Base-by-base conservation (phyloP, 2,329 filamentous ascomycete genomes). In the Cladobotryum protrusum region DNA sequence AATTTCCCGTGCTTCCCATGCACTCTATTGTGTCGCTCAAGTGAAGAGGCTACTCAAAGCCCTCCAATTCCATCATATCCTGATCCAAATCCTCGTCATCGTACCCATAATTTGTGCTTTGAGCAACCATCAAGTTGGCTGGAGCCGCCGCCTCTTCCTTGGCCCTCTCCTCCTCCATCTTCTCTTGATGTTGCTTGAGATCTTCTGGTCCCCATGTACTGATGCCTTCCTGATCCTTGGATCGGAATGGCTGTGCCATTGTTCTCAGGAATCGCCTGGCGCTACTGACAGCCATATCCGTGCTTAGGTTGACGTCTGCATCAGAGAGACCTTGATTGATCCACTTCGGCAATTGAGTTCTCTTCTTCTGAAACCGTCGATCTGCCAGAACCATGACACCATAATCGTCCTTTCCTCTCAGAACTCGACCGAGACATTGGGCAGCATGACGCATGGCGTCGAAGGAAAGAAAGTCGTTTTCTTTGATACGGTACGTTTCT, bases 311-410 rank as follows among this genome's bases (percentile, higher is more conserved):
- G 11, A 86, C 84, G 58, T 96, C 90, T 18, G 85, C 85, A 45
- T 96, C 90, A 32, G 87, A 75, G 53, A 99, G 77, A 3, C 87
- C 90, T 63, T 95, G 87, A 55, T 85, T 87, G 63, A 99, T 99
- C 93, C 93, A 99, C 65, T 96, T 96, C 11, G 93, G 93, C 24
- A 99, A 75, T 69, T 99, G 95, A 3, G 70, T 77, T 35, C 90
- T 79, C 71, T 97, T 97, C 72, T 93, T 95, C 65, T 89, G 85
- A 68, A 96, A 99, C 15, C 93, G 83, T 39, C 89, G 85, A 67
- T 99, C 93, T 2, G 95, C 93, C 24, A 99, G 77, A 4, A 99
- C 92, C 93, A 99, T 99, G 74, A 99, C 89, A n/a, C 93, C 93
- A 67, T 99, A 99, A 68, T 99, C 93, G 64, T 99, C 95, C 67